Evolutionary conservation across 2,329 filamentous ascomycete species (phyloP).

Genomic region (Daldinia sp.): DNA sequence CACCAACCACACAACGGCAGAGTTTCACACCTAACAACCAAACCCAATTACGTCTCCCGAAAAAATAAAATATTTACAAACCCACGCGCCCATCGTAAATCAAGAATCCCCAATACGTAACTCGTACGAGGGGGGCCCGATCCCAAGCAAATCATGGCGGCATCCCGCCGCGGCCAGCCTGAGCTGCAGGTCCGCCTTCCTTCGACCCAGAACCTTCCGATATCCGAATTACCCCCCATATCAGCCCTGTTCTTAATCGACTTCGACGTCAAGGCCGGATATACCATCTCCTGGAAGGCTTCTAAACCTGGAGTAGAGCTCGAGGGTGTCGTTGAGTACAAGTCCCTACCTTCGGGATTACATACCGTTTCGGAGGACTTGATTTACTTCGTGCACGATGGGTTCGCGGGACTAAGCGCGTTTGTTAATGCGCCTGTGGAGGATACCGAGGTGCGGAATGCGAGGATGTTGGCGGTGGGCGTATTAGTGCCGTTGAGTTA

Average conservation of each 20-base stretch:
- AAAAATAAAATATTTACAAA: neutral
- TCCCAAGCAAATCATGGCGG: conserved; percentile 42
- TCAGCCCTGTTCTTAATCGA: conserved; percentile 87
- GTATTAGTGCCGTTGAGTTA: conserved; percentile 86
- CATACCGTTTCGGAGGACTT: conserved; percentile 90
- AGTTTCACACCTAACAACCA: conserved; percentile 7
- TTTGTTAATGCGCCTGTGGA: conserved; percentile 86
- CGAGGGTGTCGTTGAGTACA: conserved; percentile 92
- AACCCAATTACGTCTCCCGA: conserved; percentile 12
- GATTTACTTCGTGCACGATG: conserved; percentile 90
- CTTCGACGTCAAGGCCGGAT: conserved; percentile 92
- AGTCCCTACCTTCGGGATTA: conserved; percentile 90
- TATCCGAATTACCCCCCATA: conserved; percentile 65
- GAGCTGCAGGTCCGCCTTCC: conserved; percentile 47
- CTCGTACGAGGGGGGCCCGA: neutral
- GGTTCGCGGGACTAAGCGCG: conserved; percentile 87
- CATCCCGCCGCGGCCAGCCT: conserved; percentile 47
- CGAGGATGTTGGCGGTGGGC: conserved; percentile 91
- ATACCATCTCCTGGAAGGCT: conserved; percentile 88
- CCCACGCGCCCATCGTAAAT: neutral
- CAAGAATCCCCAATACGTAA: conserved; percentile 1
- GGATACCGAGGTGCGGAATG: conserved; percentile 80
- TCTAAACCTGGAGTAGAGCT: conserved; percentile 74
- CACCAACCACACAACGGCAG: conserved; percentile 19
- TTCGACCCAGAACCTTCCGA: conserved; percentile 43